Conservation (phyloP, 805 yeast genomes). For the Huiozyma sinensis region DNA sequence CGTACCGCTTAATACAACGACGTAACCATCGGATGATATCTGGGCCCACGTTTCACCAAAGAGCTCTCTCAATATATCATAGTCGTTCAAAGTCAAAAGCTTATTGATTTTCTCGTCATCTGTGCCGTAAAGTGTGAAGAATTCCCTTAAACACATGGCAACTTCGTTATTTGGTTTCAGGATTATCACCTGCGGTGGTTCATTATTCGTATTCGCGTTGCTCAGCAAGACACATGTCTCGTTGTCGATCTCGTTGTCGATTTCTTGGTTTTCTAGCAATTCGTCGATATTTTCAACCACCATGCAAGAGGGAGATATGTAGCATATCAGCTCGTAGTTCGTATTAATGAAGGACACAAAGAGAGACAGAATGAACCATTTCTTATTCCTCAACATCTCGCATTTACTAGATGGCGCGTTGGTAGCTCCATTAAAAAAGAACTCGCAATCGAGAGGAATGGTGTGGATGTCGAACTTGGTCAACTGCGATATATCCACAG, state of each 20-base stretch:
- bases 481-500: constrained; percentile 10
- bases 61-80: constrained; percentile 17
- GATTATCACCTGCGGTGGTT: constrained; percentile 14
- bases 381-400: background rate
- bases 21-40: constrained; percentile 16
- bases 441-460: constrained; percentile 2
- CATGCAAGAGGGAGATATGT: constrained; percentile 23
- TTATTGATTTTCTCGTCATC: constrained; percentile 11
- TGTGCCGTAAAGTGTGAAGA: constrained; percentile 23
- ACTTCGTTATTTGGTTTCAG: constrained; percentile 23
- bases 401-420: background rate
- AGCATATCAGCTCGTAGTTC: constrained; percentile 22
- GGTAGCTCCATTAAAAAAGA: background rate
- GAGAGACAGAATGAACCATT: constrained; percentile 13
- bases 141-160: constrained; percentile 25
- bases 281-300: constrained; percentile 24
- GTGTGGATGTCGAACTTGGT: constrained; percentile 4
- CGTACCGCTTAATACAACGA: constrained; percentile 1
- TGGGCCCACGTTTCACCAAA: constrained; percentile 27
- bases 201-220: constrained; percentile 10
- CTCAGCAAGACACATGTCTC: constrained; percentile 27
- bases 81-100: constrained; percentile 11
- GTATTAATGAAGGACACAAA: constrained; percentile 14
- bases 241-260: constrained; percentile 25
- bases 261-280: constrained; percentile 16